These are phyloP conservation scores for Oenanthe javanica DNA, from an alignment of 140 eudicot genomes.

Conservation along the genomic window DNA sequence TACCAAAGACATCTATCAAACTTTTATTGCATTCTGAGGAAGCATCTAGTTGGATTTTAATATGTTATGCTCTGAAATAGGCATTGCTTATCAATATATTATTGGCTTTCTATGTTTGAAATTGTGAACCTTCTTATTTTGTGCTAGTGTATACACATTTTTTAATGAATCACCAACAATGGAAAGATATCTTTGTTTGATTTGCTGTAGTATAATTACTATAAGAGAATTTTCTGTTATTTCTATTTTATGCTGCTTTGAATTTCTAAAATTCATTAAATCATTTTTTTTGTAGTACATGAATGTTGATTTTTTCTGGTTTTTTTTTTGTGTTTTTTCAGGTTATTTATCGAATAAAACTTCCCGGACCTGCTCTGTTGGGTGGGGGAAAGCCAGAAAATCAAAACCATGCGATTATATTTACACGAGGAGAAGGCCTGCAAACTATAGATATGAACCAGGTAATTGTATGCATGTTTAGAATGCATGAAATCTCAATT, in stretches of 20 bases:
- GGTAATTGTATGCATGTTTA: conserved; percentile 27
- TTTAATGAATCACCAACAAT: too few relatives aligned
- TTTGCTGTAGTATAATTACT: neutral
- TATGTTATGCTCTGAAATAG: neutral
- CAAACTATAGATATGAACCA: conserved; percentile 99
- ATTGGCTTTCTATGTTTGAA: neutral
- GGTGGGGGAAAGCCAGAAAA: conserved; percentile 99
- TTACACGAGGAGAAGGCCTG: conserved; percentile 98
- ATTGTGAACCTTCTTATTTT: neutral
- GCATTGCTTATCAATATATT: neutral
- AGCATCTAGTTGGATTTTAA: neutral
- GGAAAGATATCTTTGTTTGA: neutral
- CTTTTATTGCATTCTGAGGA: neutral
- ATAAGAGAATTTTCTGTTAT: neutral
- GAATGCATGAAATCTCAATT: neutral
- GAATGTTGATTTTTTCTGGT: neutral
- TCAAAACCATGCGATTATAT: conserved; percentile 95
- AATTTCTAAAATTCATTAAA: neutral
- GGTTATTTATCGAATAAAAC: conserved; percentile 91
- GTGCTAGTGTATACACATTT: neutral
- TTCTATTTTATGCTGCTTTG: neutral
- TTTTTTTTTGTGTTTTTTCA: conserved; percentile 19
- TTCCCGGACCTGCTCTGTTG: conserved; percentile 86
- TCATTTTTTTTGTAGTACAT: neutral
- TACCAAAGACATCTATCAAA: neutral